Evolutionary conservation across 2,329 filamentous ascomycete genomes (phyloP), one percentile per base, ranked within the genome.

Genomic region (Davidsoniella neocaledoniae): DNA sequence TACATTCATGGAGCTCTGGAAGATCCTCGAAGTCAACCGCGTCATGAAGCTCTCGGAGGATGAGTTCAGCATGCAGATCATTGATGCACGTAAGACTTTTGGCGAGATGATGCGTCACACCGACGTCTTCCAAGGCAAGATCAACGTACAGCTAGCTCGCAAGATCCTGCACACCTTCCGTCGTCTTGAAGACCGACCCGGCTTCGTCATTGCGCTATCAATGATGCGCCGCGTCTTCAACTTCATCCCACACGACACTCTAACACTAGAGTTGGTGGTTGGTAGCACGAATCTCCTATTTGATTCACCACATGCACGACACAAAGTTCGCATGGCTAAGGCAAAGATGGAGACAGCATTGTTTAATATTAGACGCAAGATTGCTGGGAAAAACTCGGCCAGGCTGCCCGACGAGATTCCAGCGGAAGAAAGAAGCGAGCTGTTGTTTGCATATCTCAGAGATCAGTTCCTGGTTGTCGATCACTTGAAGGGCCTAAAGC

Each of bases 1-100:
- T 62, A 85, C 81, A 1, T 86, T 81, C 59, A 72, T 76, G 54
- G 73, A 74, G 14, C 71, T 86, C 12, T 86, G 80, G 78, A 73
- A 74, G 60, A 68, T 72, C 8, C 64, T 77, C 25, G 65, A 65
- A 3, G 62, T 72, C 55, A 77, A 76, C 60, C 68, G 70, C 4
- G 60, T 70, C 14, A 62, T 66, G 46, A 52, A 58, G n/a, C 21
- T 68, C 51, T 49, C 61, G 2, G 55, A 60, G 2, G 59, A 58
- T 1, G 53, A 61, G 40, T 42, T 63, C 16, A 48, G 51, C 7
- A 53, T 54, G 3, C 65, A 69, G 43, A 58, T 59, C 3, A 53
- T 53, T 5, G 59, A 58, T 19, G 64, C 68, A 4, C 65, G 72
- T 14, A 57, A 57, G 17, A 58, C 72, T 21, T 75, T 74, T 57